Conservation (phyloP, 768 basidiomycete species). For the Phylloporus rhodoxanthus region DNA sequence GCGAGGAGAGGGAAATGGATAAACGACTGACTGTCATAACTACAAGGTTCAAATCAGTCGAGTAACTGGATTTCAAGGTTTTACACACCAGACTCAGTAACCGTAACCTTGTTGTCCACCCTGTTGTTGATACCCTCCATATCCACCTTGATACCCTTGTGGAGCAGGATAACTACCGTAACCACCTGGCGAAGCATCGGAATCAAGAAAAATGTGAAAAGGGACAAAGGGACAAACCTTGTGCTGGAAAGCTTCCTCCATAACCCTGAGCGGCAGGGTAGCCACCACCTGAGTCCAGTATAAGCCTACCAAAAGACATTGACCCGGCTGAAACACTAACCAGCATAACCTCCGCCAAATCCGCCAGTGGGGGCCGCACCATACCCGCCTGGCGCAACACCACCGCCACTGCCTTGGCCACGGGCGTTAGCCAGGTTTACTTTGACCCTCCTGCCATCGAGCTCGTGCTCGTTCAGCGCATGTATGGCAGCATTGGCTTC, state of each 20-base stretch:
- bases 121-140: constrained; percentile 25
- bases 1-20: not conserved
- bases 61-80: no score
- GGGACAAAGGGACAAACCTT: constrained; percentile 2
- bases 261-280: constrained; percentile 27
- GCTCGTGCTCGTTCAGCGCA: constrained; percentile 79
- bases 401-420: constrained; percentile 50
- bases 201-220: not conserved
- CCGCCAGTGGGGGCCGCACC: not conserved
- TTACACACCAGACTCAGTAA: constrained; percentile 18
- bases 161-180: constrained; percentile 13
- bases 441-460: constrained; percentile 90
- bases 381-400: constrained; percentile 1
- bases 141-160: constrained; percentile 19
- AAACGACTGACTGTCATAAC: not conserved
- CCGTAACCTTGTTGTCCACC: constrained; percentile 19
- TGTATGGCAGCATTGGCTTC: constrained; percentile 79
- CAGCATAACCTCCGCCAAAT: constrained; percentile 20
- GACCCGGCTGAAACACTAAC: constrained; percentile 4
- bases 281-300: constrained; percentile 21
- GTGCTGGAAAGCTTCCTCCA: constrained; percentile 14
- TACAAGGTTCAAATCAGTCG: not conserved
- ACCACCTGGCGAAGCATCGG: constrained; percentile 4
- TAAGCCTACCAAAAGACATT: constrained; percentile 6
- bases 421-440: constrained; percentile 79